Conservation (phyloP, 1,284 basidiomycete genomes). For the Meira nashicola region DNA sequence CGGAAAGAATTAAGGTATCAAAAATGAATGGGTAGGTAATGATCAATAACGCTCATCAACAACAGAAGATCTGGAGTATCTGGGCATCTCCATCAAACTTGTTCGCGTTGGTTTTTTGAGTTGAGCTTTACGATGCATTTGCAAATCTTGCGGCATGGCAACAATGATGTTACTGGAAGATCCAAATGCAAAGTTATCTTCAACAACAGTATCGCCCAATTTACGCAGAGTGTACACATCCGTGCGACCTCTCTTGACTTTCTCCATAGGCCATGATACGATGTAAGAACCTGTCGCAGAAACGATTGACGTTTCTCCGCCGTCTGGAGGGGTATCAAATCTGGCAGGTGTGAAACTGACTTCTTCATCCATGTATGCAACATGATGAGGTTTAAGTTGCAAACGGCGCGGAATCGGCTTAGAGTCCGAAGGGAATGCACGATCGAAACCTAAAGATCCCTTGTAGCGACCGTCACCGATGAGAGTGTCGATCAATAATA, state of each 20-base stretch:
- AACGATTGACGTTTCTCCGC: slow-evolving; percentile 86
- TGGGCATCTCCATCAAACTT: slow-evolving; percentile 54
- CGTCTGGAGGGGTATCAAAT: slow-evolving; percentile 73
- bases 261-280: slow-evolving; percentile 77
- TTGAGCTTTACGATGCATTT: slow-evolving; percentile 87
- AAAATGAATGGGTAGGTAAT: background rate
- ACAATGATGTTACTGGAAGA: slow-evolving; percentile 93
- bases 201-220: slow-evolving; percentile 57
- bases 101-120: slow-evolving; percentile 78
- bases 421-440: slow-evolving; percentile 86
- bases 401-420: slow-evolving; percentile 87
- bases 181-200: slow-evolving; percentile 54
- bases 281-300: slow-evolving; percentile 94
- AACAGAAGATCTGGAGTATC: slow-evolving; percentile 21
- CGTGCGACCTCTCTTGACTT: slow-evolving; percentile 83
- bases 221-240: slow-evolving; percentile 88
- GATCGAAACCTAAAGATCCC: slow-evolving; percentile 75
- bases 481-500: slow-evolving; percentile 89
- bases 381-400: slow-evolving; percentile 84
- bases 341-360: slow-evolving; percentile 88
- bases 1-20: background rate
- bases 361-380: slow-evolving; percentile 86
- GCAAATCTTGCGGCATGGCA: slow-evolving; percentile 86
- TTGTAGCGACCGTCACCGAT: slow-evolving; percentile 86
- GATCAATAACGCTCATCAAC: slow-evolving; percentile 19